Evolutionary conservation across 2,329 filamentous ascomycete species (phyloP), one percentile per base, ranked within the genome.

Genomic region (Colletotrichum sp.): DNA sequence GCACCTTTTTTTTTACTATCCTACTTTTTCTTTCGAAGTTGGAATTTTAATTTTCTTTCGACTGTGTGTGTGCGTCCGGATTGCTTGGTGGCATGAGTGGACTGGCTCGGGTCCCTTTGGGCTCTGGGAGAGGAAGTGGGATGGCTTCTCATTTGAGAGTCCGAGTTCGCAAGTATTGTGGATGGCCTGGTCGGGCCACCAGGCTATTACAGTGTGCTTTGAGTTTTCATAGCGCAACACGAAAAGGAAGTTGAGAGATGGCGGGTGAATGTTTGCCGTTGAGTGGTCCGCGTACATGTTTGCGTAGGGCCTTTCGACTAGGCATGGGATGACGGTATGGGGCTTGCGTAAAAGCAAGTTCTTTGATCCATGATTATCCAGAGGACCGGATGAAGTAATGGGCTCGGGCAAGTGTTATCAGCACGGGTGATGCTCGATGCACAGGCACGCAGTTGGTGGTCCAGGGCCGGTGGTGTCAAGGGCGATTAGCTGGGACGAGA

Each of bases 1-100:
- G 77, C 72, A 61, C 60, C 55, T 77, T 79, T 80, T 80, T 57
- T 75, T 67, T 66, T 67, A 63, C 52, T 77, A 60, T 75, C 30
- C 34, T 73, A 75, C 74, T 75, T 74, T 71, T 78, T 65, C 67
- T 30, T 69, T 66, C 22, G 68, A 61, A 61, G 64, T 44, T 66
- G 44, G 63, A 57, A 55, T 70, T 72, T 72, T 75, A 68, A 75
- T 68, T 63, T 32, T 39, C 44, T 16, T 55, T 68, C 12, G 30
- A 28, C 63, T 66, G 16, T 36, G 16, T 61, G 27, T 36, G 22
- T 68, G 30, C 36, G n/a, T 61, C 52, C 28, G 28, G 63, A n/a
- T 28, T n/a, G 34, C 36, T 72, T 30, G 32, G 13, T 57, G 63
- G 44, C 63, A 61, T 44, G 73, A 57, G n/a, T 60, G 57, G 63